A percentile compares a stretch with the other conserved stretches of the same genome.
Conservation (phyloP, 2,329 filamentous ascomycete genomes). For the Ascochyta koolunga region DNA sequence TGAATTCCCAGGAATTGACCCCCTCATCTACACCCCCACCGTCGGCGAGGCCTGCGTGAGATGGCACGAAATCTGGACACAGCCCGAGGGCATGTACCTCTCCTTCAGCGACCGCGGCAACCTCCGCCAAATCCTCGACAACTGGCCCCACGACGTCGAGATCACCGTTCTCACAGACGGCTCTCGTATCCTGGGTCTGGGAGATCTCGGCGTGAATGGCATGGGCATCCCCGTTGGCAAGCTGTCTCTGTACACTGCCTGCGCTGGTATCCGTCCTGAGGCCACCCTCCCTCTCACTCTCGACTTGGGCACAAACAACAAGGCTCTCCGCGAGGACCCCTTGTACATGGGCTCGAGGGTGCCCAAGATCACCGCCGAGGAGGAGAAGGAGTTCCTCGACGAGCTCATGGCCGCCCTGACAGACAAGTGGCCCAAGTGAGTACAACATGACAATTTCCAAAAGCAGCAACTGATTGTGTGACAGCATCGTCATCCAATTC, state of each 20-base stretch:
- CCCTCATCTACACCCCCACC: constrained; percentile 84
- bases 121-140: constrained; percentile 83
- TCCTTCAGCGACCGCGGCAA: constrained; percentile 94
- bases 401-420: constrained; percentile 94
- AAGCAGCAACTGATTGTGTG: constrained; percentile 38
- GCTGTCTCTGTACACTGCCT: constrained; percentile 91
- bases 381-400: constrained; percentile 92
- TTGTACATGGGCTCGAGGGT: constrained; percentile 90
- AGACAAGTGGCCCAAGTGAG: constrained; percentile 73
- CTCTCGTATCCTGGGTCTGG: constrained; percentile 88
- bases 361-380: constrained; percentile 76
- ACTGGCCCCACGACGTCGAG: constrained; percentile 93
- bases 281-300: constrained; percentile 67
- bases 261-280: constrained; percentile 88
- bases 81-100: constrained; percentile 93
- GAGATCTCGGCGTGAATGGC: constrained; percentile 94
- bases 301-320: constrained; percentile 69
- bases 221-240: constrained; percentile 99
- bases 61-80: constrained; percentile 95
- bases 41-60: constrained; percentile 96
- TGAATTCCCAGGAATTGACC: constrained; percentile 70
- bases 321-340: constrained; percentile 73
- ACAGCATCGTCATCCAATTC: constrained; percentile 81
- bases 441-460: constrained; percentile 19
- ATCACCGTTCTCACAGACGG: constrained; percentile 98